Conservation (phyloP, 805 yeast species). For the Scheffersomyces stipitis region DNA sequence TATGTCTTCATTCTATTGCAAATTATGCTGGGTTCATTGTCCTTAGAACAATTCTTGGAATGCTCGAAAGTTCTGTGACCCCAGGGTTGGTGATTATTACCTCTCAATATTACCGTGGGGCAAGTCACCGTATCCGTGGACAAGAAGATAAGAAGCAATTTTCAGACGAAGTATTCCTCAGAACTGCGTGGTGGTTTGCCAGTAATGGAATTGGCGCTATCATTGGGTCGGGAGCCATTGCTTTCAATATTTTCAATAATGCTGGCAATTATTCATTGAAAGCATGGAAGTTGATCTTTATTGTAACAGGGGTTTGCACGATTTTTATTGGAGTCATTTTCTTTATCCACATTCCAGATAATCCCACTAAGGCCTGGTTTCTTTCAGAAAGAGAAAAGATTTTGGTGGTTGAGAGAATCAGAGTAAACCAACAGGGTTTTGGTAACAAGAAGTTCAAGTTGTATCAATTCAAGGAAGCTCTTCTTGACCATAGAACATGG, state of each 20-base stretch:
- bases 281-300: conserved; percentile 62
- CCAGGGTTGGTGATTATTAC: conserved; percentile 40
- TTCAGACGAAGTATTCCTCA: conserved; percentile 34
- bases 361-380: conserved; percentile 39
- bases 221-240: conserved; percentile 49
- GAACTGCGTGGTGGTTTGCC: conserved; percentile 38
- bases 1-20: conserved; percentile 53
- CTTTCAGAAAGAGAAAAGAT: conserved; percentile 25
- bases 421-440: conserved; percentile 44
- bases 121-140: too few relatives aligned
- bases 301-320: conserved; percentile 61
- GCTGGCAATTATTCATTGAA: conserved; percentile 38
- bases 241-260: conserved; percentile 39
- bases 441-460: conserved; percentile 38
- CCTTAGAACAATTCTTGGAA: conserved; percentile 38
- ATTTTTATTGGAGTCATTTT: conserved; percentile 49
- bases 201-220: conserved; percentile 39
- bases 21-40: conserved; percentile 40
- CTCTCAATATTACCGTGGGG: conserved; percentile 33
- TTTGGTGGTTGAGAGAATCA: conserved; percentile 50
- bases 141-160: too few relatives aligned
- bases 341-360: conserved; percentile 54
- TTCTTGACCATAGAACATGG: conserved; percentile 38
- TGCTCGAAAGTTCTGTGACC: conserved; percentile 40
- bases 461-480: conserved; percentile 37